A percentile compares a stretch with the other conserved stretches of the same genome.
phyloP scores from a whole-genome alignment of 805 yeast genomes.

The Yamadazyma sp. region DNA sequence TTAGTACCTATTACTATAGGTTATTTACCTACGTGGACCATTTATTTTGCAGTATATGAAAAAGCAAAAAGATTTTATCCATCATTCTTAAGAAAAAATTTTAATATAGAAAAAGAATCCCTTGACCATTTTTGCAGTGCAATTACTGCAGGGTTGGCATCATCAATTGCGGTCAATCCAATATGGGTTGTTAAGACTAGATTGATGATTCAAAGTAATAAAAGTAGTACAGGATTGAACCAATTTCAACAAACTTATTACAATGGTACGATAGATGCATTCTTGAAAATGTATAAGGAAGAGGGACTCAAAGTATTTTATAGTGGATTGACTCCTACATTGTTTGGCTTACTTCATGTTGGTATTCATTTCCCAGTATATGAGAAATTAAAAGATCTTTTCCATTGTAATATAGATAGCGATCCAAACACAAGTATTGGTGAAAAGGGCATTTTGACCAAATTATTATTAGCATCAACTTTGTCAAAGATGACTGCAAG shows the following conservation, averaged over 20 bases:
- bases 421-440: conserved; percentile 4
- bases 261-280: conserved; percentile 80
- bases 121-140: conserved; percentile 57
- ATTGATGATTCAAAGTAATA: conserved; percentile 77
- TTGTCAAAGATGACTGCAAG: conserved; percentile 86
- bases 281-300: conserved; percentile 65
- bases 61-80: conserved; percentile 61
- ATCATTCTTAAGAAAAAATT: conserved; percentile 24
- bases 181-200: conserved; percentile 98
- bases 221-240: conserved; percentile 33
- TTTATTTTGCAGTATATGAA: conserved; percentile 89
- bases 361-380: conserved; percentile 96
- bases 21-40: conserved; percentile 96
- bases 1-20: conserved; percentile 90
- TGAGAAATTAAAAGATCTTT: conserved; percentile 67
- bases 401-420: conserved; percentile 25
- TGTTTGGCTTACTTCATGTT: conserved; percentile 87
- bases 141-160: conserved; percentile 81
- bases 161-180: conserved; percentile 86
- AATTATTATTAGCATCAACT: conserved; percentile 59
- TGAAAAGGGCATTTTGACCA: conserved; percentile 20
- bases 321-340: conserved; percentile 85
- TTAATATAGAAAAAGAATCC: conserved; percentile 22
- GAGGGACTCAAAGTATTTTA: conserved; percentile 85
- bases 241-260: conserved; percentile 41